These are phyloP conservation scores for Sugiyamaella grinbergsii DNA, from an alignment of 1,139 yeast species.

Conservation along the genomic window DNA sequence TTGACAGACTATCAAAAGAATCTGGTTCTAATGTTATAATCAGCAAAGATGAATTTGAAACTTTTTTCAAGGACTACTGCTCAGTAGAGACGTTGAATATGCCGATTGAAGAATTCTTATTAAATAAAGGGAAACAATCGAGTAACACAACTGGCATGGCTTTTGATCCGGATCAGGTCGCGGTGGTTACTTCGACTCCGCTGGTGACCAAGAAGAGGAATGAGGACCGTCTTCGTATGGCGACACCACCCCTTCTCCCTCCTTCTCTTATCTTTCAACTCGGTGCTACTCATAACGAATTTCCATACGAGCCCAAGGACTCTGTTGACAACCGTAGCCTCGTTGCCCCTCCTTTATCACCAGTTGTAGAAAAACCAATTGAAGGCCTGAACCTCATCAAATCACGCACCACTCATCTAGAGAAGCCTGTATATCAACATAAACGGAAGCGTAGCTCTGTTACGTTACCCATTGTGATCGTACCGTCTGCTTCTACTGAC, in stretches of 20 bases:
- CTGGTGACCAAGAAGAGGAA: not conserved
- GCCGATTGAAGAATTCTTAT: slow-evolving; percentile 4
- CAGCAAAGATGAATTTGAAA: slow-evolving; percentile 6
- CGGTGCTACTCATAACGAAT: too few species aligned
- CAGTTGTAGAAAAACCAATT: not conserved
- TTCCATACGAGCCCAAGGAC: too few species aligned
- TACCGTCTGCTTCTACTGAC: not conserved
- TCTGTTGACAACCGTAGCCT: not conserved
- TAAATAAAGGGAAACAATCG: slow-evolving; percentile 1
- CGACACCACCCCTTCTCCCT: not conserved
- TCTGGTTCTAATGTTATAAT: slow-evolving; percentile 8
- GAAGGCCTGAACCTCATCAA: not conserved
- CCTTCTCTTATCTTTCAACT: too few species aligned
- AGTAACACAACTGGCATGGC: not conserved
- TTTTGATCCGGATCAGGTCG: not conserved
- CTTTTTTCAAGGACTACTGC: slow-evolving; percentile 12
- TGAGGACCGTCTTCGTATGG: not conserved
- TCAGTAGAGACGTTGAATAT: slow-evolving; percentile 3
- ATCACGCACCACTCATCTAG: not conserved
- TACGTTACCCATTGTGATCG: slow-evolving; percentile 8
- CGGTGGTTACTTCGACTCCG: slow-evolving; percentile 7
- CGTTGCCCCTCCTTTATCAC: slow-evolving; percentile 6
- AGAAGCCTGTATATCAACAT: not conserved
- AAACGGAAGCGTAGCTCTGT: slow-evolving; percentile 5
- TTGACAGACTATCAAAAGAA: not conserved